Evolutionary conservation across 1,139 yeast species (phyloP).

Genomic region (Geotrichum europaeum): DNA sequence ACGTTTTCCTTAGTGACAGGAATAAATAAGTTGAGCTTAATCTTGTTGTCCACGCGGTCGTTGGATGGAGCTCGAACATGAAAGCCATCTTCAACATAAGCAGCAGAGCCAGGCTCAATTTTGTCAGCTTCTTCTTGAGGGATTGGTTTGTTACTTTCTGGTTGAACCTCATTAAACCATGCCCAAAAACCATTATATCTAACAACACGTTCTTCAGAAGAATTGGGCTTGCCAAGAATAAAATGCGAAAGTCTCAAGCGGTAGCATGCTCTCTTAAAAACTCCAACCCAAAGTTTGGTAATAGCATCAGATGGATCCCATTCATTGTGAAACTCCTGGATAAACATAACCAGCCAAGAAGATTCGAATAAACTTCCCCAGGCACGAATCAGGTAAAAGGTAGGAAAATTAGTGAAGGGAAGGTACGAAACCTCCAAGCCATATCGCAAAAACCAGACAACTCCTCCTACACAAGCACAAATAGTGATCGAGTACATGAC

Average conservation of each 20-base stretch:
- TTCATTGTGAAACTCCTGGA: conserved; percentile 29
- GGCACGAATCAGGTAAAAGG: not conserved
- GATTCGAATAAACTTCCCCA: not conserved
- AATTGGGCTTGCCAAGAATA: conserved; percentile 59
- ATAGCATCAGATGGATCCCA: conserved; percentile 24
- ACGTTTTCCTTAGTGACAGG: conserved; percentile 78
- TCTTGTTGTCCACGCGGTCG: conserved; percentile 60
- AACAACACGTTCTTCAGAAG: conserved; percentile 69
- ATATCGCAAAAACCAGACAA: conserved; percentile 49
- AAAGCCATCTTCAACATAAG: conserved; percentile 57
- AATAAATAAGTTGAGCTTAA: conserved; percentile 62
- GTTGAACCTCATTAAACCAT: conserved; percentile 39
- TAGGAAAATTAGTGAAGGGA: conserved; percentile 25
- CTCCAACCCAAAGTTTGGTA: conserved; percentile 52
- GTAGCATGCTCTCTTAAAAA: conserved; percentile 52
- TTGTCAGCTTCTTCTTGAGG: conserved; percentile 43
- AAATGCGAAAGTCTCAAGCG: conserved; percentile 71
- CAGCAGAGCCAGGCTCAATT: conserved; percentile 20
- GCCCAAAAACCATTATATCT: conserved; percentile 51
- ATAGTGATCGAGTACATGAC: conserved; percentile 72
- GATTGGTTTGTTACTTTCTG: conserved; percentile 58
- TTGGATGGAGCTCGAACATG: conserved; percentile 81
- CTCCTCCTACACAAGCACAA: conserved; percentile 65
- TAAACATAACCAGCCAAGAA: not conserved
- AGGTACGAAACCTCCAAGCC: conserved; percentile 31